A percentile compares a stretch with the other conserved stretches of the same genome.
phyloP scores from a whole-genome alignment of 148 eudicot species.

The Salicornia ramosissima region DNA sequence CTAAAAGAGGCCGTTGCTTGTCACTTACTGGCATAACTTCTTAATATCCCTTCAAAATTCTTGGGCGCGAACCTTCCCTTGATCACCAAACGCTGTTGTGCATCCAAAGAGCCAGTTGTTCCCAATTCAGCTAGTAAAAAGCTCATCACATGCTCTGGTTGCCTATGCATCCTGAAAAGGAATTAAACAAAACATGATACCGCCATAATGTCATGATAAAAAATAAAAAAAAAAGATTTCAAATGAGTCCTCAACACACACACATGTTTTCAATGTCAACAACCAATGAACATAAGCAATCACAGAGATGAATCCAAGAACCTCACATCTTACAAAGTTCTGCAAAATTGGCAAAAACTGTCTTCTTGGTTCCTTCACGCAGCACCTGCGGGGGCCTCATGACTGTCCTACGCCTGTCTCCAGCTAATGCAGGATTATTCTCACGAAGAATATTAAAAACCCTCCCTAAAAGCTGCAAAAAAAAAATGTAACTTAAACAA shows the following conservation, averaged over 20 bases:
- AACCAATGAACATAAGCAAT: too few species aligned
- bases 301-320: background rate
- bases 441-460: constrained; percentile 84
- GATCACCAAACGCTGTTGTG: constrained; percentile 74
- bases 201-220: background rate
- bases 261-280: too few species aligned
- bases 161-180: constrained; percentile 82
- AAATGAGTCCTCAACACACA: background rate
- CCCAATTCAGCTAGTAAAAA: constrained; percentile 92
- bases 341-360: constrained; percentile 85
- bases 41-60: constrained; percentile 79
- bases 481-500: background rate
- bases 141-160: constrained; percentile 95
- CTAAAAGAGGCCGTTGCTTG: background rate
- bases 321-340: constrained; percentile 86
- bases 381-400: constrained; percentile 99
- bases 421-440: constrained; percentile 92
- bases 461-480: constrained; percentile 72
- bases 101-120: constrained; percentile 94
- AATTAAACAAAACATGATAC: background rate
- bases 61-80: constrained; percentile 93
- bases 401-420: constrained; percentile 86
- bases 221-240: background rate
- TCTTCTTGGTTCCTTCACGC: constrained; percentile 97
- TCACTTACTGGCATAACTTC: constrained; percentile 86